Base-by-base conservation (phyloP, 768 basidiomycete genomes). In the Suillus americanus region DNA sequence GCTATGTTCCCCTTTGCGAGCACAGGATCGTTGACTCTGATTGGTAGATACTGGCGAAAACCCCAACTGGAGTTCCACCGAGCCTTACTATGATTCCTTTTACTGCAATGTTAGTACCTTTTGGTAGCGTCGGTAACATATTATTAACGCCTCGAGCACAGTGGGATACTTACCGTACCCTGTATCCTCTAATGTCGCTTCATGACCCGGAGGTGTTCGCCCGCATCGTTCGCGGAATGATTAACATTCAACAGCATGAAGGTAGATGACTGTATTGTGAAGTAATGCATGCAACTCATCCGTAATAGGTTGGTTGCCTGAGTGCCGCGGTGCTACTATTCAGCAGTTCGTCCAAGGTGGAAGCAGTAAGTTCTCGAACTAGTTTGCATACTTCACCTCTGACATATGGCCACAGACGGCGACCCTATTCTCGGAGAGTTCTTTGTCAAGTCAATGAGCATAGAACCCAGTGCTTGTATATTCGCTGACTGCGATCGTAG, bases 81-180 rank as follows among this genome's bases (percentile, higher is more conserved):
- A 88, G 66, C 87, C 88, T 1, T 89, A 89, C 66, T 89, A 80
- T 62, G 87, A 89, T 71, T 87, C 87, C 0, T 80, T 88, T 60
- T 89, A 89, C 66, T 89, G 88, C 75, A 89, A 89, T 63, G 87
- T 86, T 65, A n/a, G 83, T 68, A 12, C 12, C 25, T 38, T 57
- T 23, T 18, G 61, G 50, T 38, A 16, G 37, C 16, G 20, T 41
- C 12, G 6, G 6, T 59, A 12, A 5, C 16, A n/a, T 18, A 33
- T 51, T 60, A 23, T 30, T 57, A 20, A 28, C 30, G 10, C 20
- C 20, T 18, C 10, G 8, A 48, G 9, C 33, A 9, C 62, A 88
- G 86, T 87, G 87, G 88, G 87, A 89, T 66, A 88, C 87, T 1
- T 88, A 84, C 70, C 80, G 87, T 18, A 87, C 86, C 0, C 74